These are phyloP conservation scores for Lyophyllum decastes DNA, from an alignment of 768 basidiomycete genomes.

Conservation along the genomic window DNA sequence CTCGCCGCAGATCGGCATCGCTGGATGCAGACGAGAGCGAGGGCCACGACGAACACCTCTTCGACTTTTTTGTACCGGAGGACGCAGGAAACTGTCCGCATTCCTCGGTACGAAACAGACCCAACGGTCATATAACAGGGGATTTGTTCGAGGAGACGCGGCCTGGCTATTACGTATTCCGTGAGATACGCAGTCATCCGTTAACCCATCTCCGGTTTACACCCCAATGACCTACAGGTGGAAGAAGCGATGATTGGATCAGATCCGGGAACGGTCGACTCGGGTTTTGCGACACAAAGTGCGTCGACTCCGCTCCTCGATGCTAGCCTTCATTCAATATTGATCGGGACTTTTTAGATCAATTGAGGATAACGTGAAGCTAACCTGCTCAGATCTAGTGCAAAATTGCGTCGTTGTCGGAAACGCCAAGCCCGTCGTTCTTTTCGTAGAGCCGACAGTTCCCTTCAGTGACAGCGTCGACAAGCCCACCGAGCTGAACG, in stretches of 20 bases:
- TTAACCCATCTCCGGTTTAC: no score
- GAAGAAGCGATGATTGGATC: constrained; percentile 14
- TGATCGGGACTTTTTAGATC: not conserved
- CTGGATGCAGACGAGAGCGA: not conserved
- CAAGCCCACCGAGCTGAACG: not conserved
- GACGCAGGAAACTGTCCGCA: constrained; percentile 10
- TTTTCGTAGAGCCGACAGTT: not conserved
- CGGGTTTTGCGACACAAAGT: constrained; percentile 10
- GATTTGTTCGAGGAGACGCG: constrained; percentile 13
- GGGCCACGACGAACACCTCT: not conserved
- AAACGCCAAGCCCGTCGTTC: constrained; percentile 8
- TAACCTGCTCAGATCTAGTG: constrained; percentile 4
- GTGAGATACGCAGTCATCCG: not conserved
- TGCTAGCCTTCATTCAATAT: not conserved
- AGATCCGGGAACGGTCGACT: not conserved
- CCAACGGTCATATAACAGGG: constrained; percentile 9
- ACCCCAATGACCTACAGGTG: not conserved
- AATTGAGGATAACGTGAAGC: constrained; percentile 2
- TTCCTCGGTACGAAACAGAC: constrained; percentile 4
- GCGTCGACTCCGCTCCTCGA: not conserved
- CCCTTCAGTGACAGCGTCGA: not conserved
- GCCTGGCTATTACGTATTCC: constrained; percentile 7
- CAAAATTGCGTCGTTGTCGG: constrained; percentile 7
- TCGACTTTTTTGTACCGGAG: constrained; percentile 7
- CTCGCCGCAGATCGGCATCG: not conserved